These are phyloP conservation scores for Megacollybia marginata DNA, from an alignment of 768 basidiomycete genomes.

Conservation along the genomic window DNA sequence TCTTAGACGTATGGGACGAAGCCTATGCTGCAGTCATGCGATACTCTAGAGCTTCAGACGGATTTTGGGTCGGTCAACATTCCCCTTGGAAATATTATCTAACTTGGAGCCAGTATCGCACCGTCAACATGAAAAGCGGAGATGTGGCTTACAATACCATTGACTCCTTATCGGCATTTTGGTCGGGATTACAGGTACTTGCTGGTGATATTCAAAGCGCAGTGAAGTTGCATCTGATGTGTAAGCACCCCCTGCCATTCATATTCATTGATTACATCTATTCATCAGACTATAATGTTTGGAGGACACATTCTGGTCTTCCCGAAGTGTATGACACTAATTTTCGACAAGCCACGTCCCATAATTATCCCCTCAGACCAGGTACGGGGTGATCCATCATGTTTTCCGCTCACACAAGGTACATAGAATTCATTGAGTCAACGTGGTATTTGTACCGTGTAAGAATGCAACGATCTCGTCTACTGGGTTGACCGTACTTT, in stretches of 20 bases:
- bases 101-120: constrained; percentile 57
- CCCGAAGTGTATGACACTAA: constrained; percentile 91
- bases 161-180: constrained; percentile 95
- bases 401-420: not conserved
- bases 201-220: constrained; percentile 84
- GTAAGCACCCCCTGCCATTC: constrained; percentile 33
- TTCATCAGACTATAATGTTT: constrained; percentile 79
- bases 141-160: constrained; percentile 69
- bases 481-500: not conserved
- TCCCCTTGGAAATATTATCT: not conserved
- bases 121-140: constrained; percentile 74
- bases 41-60: constrained; percentile 73
- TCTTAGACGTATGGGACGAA: constrained; percentile 80
- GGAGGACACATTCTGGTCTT: constrained; percentile 79
- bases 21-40: constrained; percentile 81
- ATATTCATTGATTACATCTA: not conserved
- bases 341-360: constrained; percentile 60
- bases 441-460: constrained; percentile 94
- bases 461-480: constrained; percentile 14
- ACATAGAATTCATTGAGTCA: constrained; percentile 84
- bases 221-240: constrained; percentile 85
- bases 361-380: constrained; percentile 76
- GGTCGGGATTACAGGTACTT: constrained; percentile 92
- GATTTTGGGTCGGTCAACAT: constrained; percentile 68
- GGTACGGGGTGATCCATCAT: constrained; percentile 27